Percentiles rank a stretch among this genome's conserved stretches.
Conservation (phyloP, 2,329 filamentous ascomycete species). For the Fusarium solani-melongenae region DNA sequence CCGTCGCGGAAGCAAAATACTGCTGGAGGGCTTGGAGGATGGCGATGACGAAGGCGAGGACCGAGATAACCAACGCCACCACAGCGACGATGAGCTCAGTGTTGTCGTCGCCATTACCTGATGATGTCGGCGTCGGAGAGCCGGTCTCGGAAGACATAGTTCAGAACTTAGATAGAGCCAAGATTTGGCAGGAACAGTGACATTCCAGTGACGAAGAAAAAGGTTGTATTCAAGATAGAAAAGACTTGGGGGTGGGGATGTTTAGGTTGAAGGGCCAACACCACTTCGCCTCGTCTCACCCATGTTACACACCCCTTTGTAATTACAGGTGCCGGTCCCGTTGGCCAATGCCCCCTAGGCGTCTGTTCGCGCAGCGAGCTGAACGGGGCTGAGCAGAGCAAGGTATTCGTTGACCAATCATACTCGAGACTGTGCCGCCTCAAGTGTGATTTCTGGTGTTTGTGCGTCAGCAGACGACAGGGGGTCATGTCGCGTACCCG, state of each 20-base stretch:
- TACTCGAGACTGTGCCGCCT: background rate
- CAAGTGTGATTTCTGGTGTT: background rate
- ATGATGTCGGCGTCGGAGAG: background rate
- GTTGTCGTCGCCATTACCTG: conserved; percentile 10
- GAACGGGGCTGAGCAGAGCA: background rate
- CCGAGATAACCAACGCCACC: conserved; percentile 54
- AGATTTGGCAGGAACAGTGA: background rate
- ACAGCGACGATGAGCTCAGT: conserved; percentile 48
- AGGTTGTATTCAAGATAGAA: background rate
- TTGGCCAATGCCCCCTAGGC: background rate
- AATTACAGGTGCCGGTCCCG: background rate
- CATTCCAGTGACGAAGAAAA: background rate
- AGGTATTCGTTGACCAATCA: background rate
- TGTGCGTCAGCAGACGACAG: background rate
- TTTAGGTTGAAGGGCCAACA: background rate
- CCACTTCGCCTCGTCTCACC: background rate
- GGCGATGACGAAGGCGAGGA: conserved; percentile 54
- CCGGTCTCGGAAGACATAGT: background rate
- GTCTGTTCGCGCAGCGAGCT: background rate
- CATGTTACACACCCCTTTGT: background rate
- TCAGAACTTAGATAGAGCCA: background rate
- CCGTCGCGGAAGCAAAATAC: conserved; percentile 54
- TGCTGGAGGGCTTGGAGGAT: conserved; percentile 55
- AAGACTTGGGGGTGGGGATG: background rate
- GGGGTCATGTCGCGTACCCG: background rate